phyloP scores from a whole-genome alignment of 305 asterid species.

The Salvia sclarea region DNA sequence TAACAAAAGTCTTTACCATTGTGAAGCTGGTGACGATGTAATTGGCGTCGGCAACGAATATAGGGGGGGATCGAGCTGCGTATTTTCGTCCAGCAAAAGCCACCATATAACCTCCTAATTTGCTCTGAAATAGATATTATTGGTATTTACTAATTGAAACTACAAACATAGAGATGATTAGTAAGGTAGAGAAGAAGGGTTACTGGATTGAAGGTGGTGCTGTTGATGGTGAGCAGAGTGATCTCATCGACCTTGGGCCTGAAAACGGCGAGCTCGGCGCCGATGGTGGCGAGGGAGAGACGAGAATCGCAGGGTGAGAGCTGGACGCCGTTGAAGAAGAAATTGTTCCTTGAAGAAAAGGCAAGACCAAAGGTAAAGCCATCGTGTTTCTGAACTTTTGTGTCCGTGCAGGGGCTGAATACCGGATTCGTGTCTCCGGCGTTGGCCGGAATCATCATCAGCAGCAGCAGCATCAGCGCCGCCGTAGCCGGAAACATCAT shows the following conservation, averaged over 20 bases:
- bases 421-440: slow-evolving; percentile 64
- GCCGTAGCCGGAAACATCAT: slow-evolving; percentile 17
- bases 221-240: slow-evolving; percentile 73
- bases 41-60: slow-evolving; percentile 62
- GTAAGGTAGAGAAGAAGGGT: background rate
- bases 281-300: slow-evolving; percentile 49
- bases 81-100: slow-evolving; percentile 87
- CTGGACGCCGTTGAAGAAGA: slow-evolving; percentile 76
- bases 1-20: slow-evolving; percentile 43
- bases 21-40: slow-evolving; percentile 80
- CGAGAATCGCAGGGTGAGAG: slow-evolving; percentile 92
- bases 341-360: slow-evolving; percentile 67
- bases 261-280: slow-evolving; percentile 63
- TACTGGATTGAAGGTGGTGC: slow-evolving; percentile 58
- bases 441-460: slow-evolving; percentile 35
- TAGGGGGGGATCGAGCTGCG: slow-evolving; percentile 87
- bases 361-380: slow-evolving; percentile 88
- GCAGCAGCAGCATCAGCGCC: slow-evolving; percentile 23
- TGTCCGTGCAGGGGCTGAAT: slow-evolving; percentile 74
- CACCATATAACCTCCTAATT: slow-evolving; percentile 74
- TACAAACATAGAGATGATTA: background rate
- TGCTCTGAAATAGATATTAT: slow-evolving; percentile 42
- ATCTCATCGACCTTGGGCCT: slow-evolving; percentile 94
- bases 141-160: background rate
- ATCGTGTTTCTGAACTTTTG: slow-evolving; percentile 64